These are phyloP conservation scores for Sporothrix dimorphospora DNA, from an alignment of 2,329 filamentous ascomycete species.

Conservation along the genomic window DNA sequence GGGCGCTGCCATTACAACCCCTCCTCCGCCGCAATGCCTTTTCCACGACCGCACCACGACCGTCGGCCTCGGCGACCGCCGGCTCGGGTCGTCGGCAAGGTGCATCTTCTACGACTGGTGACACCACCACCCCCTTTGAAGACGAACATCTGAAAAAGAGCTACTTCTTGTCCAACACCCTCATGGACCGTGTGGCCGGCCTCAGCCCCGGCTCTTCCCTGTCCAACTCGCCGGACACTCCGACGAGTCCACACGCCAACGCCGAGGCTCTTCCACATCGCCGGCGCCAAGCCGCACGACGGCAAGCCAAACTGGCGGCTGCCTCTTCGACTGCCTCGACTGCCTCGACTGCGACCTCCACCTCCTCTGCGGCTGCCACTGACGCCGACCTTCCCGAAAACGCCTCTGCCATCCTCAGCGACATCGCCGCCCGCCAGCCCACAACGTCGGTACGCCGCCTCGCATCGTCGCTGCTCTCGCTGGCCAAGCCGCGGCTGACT, in stretches of 20 bases:
- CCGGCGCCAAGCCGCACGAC: slow-evolving; percentile 34
- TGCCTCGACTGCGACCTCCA: background rate
- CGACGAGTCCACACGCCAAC: background rate
- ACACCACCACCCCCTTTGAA: background rate
- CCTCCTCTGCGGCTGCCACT: background rate
- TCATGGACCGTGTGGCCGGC: slow-evolving; percentile 38
- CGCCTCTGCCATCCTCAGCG: slow-evolving; percentile 58
- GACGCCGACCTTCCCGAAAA: slow-evolving; percentile 38
- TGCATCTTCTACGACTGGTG: background rate
- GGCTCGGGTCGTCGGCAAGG: background rate
- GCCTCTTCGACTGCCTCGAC: background rate
- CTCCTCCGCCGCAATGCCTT: background rate
- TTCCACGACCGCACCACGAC: slow-evolving; percentile 29
- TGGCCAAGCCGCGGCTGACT: slow-evolving; percentile 93
- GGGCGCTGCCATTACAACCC: background rate
- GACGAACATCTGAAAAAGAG: slow-evolving; percentile 38
- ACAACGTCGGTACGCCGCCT: slow-evolving; percentile 62
- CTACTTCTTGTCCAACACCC: slow-evolving; percentile 43
- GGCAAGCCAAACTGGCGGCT: slow-evolving; percentile 12
- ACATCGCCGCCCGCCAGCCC: slow-evolving; percentile 54
- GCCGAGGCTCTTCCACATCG: slow-evolving; percentile 32
- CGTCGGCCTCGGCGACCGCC: slow-evolving; percentile 21
- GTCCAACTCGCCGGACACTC: background rate
- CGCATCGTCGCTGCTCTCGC: slow-evolving; percentile 79
- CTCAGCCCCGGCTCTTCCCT: slow-evolving; percentile 19